Base-by-base conservation (phyloP, 345 rosid species). In the Eucalyptus fibrosa region DNA sequence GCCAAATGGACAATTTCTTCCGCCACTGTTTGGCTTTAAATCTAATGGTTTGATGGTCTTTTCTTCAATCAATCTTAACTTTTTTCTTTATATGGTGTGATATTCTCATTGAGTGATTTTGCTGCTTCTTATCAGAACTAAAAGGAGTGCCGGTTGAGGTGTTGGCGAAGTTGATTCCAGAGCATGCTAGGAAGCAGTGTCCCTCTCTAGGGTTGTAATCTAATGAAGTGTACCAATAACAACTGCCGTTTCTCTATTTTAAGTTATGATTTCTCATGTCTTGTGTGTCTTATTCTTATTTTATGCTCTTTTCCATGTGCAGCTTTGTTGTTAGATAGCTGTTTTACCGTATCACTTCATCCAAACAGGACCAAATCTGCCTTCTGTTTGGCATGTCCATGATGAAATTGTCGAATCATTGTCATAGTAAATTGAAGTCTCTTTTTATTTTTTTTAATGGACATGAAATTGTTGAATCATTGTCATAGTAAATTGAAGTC, bases 1-100 rank as follows among this genome's bases (percentile, higher is more conserved):
- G 90, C 99, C 99, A 86, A 96, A 95, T 86, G 98, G 98, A 49
- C 97, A 97, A 19, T 93, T 95, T 94, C 96, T 97, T 91, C 99
- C 98, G 6, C 98, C 99, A 2, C 91, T 97, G 45, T 96, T 98
- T 91, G 96, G 96, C 93, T 97, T 97, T 56, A 98, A 97, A 91
- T 65, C 98, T 85, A 97, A 97, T 40, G 99, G 99, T 98, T 50
- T 45, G 50, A 87, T 15, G 49, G 15, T 10, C 15, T 32, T 24
- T 44, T 23, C 60, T 11, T 50, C 28, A 21, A 56, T 50, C 62
- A 26, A 24, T 37, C 69, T 40, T n/a, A 12, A 42, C 49, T 45
- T 51, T n/a, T 42, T n/a, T 37, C 55, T 87, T n/a, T 34, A 23
- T 6, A 32, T 21, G 23, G 50, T 16, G 50, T 32, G 2, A 19